Evolutionary conservation across 768 basidiomycete genomes (phyloP).

Genomic region (Candolleomyces efflorescens): DNA sequence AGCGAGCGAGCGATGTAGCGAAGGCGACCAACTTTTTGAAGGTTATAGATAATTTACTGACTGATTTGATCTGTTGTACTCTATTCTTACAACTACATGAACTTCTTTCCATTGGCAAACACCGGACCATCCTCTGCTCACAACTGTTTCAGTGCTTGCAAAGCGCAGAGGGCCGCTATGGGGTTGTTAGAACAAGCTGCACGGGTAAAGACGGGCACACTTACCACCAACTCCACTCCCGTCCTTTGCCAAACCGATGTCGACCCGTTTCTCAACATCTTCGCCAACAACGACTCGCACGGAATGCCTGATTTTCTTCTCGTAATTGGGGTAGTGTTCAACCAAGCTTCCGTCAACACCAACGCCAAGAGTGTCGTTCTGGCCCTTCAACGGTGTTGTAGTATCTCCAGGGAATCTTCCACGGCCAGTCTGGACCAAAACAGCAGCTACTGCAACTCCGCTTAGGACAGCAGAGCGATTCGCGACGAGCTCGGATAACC

Average conservation of each 20-base stretch:
- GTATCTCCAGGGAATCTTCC: conserved; percentile 45
- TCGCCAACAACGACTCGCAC: conserved; percentile 73
- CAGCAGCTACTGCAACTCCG: conserved; percentile 82
- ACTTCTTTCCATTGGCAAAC: neutral
- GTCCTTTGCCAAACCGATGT: conserved; percentile 93
- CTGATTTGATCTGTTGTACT: neutral
- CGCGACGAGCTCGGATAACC: conserved; percentile 76
- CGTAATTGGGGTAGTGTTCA: conserved; percentile 89
- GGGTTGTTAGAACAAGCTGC: conserved; percentile 2
- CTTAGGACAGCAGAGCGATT: conserved; percentile 80
- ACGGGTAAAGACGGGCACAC: conserved; percentile 20
- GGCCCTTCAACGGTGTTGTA: conserved; percentile 24
- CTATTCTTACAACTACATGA: neutral
- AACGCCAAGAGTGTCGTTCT: conserved; percentile 56
- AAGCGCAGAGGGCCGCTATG: conserved; percentile 82
- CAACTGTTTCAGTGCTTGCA: conserved; percentile 68
- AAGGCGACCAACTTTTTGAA: too few relatives aligned
- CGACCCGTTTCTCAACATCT: conserved; percentile 73
- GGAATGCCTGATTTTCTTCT: conserved; percentile 68
- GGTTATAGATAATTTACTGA: conserved; percentile 6
- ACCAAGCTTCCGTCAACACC: conserved; percentile 95
- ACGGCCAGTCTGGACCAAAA: conserved; percentile 76
- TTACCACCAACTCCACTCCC: conserved; percentile 96
- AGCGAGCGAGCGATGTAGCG: too few relatives aligned
- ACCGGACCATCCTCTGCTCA: conserved; percentile 1